Base-by-base conservation (phyloP, 2,329 filamentous ascomycete species). In the Helotiales sp. region DNA sequence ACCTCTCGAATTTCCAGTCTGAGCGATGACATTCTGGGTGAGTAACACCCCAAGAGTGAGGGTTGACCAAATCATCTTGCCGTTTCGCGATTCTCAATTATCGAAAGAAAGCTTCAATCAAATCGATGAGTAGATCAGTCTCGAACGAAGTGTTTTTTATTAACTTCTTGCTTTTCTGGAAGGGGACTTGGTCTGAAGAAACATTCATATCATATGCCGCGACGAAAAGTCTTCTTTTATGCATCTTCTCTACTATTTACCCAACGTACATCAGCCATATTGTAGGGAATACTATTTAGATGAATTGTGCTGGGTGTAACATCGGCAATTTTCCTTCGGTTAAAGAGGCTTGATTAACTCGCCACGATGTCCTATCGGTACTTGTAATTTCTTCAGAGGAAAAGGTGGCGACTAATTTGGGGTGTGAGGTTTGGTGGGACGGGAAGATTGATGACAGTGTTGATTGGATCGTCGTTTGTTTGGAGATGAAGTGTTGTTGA, bases 1-100 rank as follows among this genome's bases (percentile, higher is more conserved):
- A 24, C 68, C 68, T 52, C 59, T 61, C 34, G 68, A 63, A 57
- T 54, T 61, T 24, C 66, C 66, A 43, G 64, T 67, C 59, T 70
- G 69, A 13, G 69, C 64, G 64, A 34, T 34, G 17, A 32, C 61
- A 64, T 69, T 28, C 34, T 64, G 64, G 11, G 66, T 49, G 43
- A 67, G 64, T 22, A 70, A 47, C 40, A 40, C 62, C 57, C 69
- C 37, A 30, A 65, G 57, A 54, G 64, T 54, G 22, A 66, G 3
- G 40, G 49, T 17, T 15, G 28, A 6, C 43, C 26, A 70, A 54
- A 63, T 37, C 69, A 70, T 70, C 7, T 13, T 67, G 24, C 24
- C 6, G 24, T 1, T 50, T n/a, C 30, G 17, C n/a, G 40, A 20
- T 10, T 20, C 4, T 43, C 40, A 13, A 15, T n/a, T n/a, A n/a